Evolutionary conservation across 495 filamentous ascomycete species (phyloP).

Genomic region (Neurospora sp.): DNA sequence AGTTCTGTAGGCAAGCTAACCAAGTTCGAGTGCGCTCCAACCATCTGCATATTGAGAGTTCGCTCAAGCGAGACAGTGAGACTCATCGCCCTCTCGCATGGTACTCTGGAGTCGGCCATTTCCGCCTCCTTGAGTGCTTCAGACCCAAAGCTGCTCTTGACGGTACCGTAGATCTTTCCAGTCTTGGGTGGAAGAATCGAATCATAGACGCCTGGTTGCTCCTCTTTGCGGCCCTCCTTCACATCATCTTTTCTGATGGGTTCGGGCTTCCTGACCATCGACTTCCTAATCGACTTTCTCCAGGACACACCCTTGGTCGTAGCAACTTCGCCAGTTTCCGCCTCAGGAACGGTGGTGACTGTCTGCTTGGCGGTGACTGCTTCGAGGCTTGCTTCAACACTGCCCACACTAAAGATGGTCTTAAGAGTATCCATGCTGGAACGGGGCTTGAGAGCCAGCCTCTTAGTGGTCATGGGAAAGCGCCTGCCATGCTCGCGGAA

Average conservation of each 20-base stretch:
- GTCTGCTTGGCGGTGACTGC: slow-evolving; percentile 11
- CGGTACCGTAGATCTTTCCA: slow-evolving; percentile 4
- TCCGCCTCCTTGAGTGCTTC: neutral
- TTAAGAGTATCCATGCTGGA: slow-evolving; percentile 30
- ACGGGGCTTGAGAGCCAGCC: slow-evolving; percentile 22
- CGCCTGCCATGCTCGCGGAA: slow-evolving; percentile 21
- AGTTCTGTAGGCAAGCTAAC: slow-evolving; percentile 11
- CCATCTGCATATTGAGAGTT: slow-evolving; percentile 7
- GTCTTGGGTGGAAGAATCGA: slow-evolving; percentile 9
- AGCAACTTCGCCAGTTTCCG: neutral
- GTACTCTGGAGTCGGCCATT: neutral
- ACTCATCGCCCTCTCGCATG: slow-evolving; percentile 12
- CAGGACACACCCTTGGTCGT: slow-evolving; percentile 14
- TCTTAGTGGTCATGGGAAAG: slow-evolving; percentile 22
- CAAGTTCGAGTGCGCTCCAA: slow-evolving; percentile 2
- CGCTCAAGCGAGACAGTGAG: slow-evolving; percentile 10
- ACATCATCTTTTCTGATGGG: slow-evolving; percentile 11
- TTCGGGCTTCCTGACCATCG: slow-evolving; percentile 26
- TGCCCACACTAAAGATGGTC: slow-evolving; percentile 33
- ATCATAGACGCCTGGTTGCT: slow-evolving; percentile 2
- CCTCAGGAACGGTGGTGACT: slow-evolving; percentile 3
- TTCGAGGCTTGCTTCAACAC: slow-evolving; percentile 21
- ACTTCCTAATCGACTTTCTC: slow-evolving; percentile 24
- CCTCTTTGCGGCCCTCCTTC: neutral
- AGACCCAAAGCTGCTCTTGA: slow-evolving; percentile 6